Evolutionary conservation across 2,329 filamentous ascomycete species (phyloP), one percentile per base, ranked within the genome.

Genomic region (Ophiocordyceps australis): DNA sequence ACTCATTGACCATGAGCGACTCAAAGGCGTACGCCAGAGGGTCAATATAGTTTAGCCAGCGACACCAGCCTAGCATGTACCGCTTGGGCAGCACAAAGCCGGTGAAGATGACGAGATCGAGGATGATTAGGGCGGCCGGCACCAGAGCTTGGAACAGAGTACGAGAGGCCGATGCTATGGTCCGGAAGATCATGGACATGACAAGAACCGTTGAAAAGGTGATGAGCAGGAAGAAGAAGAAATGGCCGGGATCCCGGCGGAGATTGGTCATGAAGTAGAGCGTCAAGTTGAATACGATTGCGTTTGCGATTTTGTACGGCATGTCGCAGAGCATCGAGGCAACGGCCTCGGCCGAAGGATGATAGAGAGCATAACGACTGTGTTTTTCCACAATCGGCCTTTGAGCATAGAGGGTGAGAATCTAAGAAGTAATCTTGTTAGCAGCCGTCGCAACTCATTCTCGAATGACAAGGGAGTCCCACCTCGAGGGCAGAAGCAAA

Each of bases 351-450:
- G 82, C 77, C 8, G 77, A 83, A 0, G 85, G 82, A 41, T 92
- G 85, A 40, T 93, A 92, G 12, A 93, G 62, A 12, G 83, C 82
- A 45, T 92, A 93, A 30, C 77, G 71, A 29, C 64, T 56, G 39
- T 94, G 85, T 46, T 93, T 93, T 45, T 93, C 82, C 32, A 94
- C 81, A 39, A 93, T 92, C 2, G 79, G 77, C 20, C 85, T 75
- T 64, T 93, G 83, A 3, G 79, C 69, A 44, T 89, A 94, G 5
- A 93, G 62, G 0, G 79, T 83, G 18, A 89, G 51, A 43, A 93
- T 89, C 60, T 74, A 32, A 1, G 7, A 24, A 11, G 13, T 14
- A n/a, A n/a, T n/a, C n/a, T n/a, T n/a, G n/a, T n/a, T n/a, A n/a
- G n/a, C n/a, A n/a, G n/a, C n/a, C n/a, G n/a, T n/a, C n/a, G n/a